A percentile compares a stretch with the other conserved stretches of the same genome.
Evolutionary conservation across 306 rosid genomes (phyloP).

Genomic region (Vicia villosa): DNA sequence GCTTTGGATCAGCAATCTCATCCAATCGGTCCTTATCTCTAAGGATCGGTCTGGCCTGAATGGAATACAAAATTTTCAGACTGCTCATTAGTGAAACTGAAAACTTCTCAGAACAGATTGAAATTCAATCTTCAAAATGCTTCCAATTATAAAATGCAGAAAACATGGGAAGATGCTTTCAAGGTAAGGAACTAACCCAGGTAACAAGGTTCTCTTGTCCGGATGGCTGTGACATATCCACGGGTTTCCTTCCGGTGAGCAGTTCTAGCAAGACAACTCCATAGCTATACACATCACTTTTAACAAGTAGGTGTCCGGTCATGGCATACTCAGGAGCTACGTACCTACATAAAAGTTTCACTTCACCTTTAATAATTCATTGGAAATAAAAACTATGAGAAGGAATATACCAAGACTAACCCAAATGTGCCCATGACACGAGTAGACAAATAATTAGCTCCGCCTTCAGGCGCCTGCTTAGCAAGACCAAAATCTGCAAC

Average conservation of each 20-base stretch:
- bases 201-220: constrained; percentile 98
- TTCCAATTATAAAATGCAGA: constrained; percentile 10
- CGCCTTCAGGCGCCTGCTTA: constrained; percentile 96
- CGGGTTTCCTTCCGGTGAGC: constrained; percentile 91
- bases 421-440: constrained; percentile 99
- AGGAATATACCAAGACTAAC: constrained; percentile 54
- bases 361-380: constrained; percentile 29
- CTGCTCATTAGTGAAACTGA: constrained; percentile 2
- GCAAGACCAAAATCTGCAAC: constrained; percentile 99
- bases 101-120: not conserved
- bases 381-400: constrained; percentile 20
- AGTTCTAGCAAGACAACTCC: constrained; percentile 96
- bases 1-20: constrained; percentile 79
- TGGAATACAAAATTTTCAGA: constrained; percentile 35
- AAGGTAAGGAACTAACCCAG: constrained; percentile 71
- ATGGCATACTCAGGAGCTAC: constrained; percentile 99
- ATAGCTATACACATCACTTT: constrained; percentile 96
- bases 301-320: constrained; percentile 98
- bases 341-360: constrained; percentile 58
- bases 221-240: constrained; percentile 91
- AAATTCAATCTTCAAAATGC: constrained; percentile 15
- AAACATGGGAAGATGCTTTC: not conserved
- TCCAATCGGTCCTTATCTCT: constrained; percentile 90
- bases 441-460: constrained; percentile 88
- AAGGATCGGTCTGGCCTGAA: constrained; percentile 95